Evolutionary conservation across 352 stramenopile genomes (phyloP).

Genomic region (Pythium vanterpoolii): DNA sequence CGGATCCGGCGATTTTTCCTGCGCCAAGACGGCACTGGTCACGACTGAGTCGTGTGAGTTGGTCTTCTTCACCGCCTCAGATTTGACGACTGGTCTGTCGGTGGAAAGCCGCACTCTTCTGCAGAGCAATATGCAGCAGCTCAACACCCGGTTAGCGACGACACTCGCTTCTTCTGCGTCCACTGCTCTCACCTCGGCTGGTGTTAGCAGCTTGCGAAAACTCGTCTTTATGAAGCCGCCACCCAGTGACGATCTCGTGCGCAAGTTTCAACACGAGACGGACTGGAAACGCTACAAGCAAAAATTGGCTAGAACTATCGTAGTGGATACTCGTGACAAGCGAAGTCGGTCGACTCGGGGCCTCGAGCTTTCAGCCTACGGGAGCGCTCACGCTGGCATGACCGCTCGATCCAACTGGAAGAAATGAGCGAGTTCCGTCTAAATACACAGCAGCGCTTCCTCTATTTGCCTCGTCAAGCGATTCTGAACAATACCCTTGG

Average conservation of each 20-base stretch:
- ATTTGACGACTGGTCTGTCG: slow-evolving; percentile 37
- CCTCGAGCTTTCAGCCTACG: background rate
- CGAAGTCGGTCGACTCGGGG: background rate
- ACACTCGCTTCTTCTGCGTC: background rate
- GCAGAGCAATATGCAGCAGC: slow-evolving; percentile 34
- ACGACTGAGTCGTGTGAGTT: slow-evolving; percentile 39
- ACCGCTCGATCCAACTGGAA: background rate
- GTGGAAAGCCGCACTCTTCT: slow-evolving; percentile 31
- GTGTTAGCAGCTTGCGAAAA: slow-evolving; percentile 4
- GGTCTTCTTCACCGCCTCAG: slow-evolving; percentile 44
- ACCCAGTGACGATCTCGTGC: slow-evolving; percentile 11
- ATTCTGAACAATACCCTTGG: slow-evolving; percentile 6
- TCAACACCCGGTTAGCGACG: background rate
- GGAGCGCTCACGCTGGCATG: background rate
- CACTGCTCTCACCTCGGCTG: background rate
- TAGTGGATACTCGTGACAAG: slow-evolving; percentile 12
- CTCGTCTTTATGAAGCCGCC: slow-evolving; percentile 18
- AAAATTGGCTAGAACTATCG: slow-evolving; percentile 12
- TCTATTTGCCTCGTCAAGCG: slow-evolving; percentile 8
- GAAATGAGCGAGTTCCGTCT: background rate
- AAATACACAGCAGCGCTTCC: background rate
- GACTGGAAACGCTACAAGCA: slow-evolving; percentile 22
- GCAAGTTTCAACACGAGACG: slow-evolving; percentile 12
- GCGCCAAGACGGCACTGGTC: slow-evolving; percentile 45
- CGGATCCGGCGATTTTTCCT: slow-evolving; percentile 26